Evolutionary conservation across 2,329 filamentous ascomycete species (phyloP).

Genomic region (Gyromitra esculenta): DNA sequence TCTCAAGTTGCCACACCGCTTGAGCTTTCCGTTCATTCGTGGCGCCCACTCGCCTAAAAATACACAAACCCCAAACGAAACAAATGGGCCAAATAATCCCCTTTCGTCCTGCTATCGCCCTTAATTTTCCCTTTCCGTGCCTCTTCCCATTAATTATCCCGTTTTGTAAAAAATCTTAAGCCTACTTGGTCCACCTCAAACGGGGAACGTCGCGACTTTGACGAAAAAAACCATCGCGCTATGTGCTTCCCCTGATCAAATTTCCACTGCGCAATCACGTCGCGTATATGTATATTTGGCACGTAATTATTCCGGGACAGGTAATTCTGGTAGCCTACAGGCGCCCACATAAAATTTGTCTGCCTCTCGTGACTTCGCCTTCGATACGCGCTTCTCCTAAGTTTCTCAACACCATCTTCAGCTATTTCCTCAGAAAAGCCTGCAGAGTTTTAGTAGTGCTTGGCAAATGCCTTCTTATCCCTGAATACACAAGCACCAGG

Average conservation of each 20-base stretch:
- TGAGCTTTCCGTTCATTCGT: neutral
- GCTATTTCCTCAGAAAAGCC: neutral
- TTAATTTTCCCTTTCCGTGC: conserved; percentile 3
- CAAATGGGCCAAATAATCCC: neutral
- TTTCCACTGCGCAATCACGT: neutral
- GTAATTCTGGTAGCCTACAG: conserved; percentile 16
- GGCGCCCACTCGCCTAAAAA: conserved; percentile 31
- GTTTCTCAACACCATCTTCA: conserved; percentile 5
- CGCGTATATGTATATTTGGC: conserved; percentile 37
- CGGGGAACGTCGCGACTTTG: conserved; percentile 17
- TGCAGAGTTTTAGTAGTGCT: neutral
- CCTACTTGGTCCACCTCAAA: conserved; percentile 16
- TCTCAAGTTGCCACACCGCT: conserved; percentile 1
- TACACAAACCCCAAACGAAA: conserved; percentile 19
- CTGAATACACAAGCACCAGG: neutral
- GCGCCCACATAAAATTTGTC: conserved; percentile 6
- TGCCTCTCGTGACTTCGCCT: conserved; percentile 30
- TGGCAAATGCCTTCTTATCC: neutral
- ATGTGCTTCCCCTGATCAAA: conserved; percentile 7
- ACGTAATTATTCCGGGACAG: conserved; percentile 21
- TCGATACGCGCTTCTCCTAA: conserved; percentile 19
- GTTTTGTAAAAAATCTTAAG: conserved; percentile 11
- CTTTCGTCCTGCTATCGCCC: neutral
- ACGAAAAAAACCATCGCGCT: conserved; percentile 3
- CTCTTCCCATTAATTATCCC: conserved; percentile 17